These are phyloP conservation scores for Dinochytrium kinnereticum DNA, from an alignment of 371 early-diverging fungal species.

Conservation along the genomic window DNA sequence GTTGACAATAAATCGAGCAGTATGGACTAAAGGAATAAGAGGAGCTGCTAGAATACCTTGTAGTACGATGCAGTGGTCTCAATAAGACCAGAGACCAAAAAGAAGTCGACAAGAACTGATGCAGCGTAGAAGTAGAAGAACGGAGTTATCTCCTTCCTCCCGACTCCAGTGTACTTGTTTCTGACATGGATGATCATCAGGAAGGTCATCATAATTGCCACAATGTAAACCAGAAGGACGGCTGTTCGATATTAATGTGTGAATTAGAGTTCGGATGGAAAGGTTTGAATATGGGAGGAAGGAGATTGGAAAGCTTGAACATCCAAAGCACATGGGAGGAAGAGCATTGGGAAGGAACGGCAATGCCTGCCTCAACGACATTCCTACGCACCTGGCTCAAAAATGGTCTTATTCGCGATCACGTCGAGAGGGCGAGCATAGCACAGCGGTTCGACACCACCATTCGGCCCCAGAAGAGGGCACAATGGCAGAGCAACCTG, in stretches of 20 bases:
- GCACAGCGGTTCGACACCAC: constrained; percentile 88
- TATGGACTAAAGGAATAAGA: too few relatives aligned
- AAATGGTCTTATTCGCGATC: constrained; percentile 72
- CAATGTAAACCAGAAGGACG: constrained; percentile 79
- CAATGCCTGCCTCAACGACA: neutral
- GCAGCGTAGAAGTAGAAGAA: constrained; percentile 95
- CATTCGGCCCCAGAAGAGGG: constrained; percentile 72
- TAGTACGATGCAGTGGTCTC: constrained; percentile 78
- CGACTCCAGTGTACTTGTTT: constrained; percentile 96
- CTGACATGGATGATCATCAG: constrained; percentile 97
- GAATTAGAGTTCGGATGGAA: too few relatives aligned
- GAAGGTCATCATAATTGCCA: constrained; percentile 91
- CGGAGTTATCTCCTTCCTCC: constrained; percentile 95
- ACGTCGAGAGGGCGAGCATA: constrained; percentile 91
- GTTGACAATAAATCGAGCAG: constrained; percentile 13
- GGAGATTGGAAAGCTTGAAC: too few relatives aligned
- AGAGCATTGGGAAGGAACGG: neutral
- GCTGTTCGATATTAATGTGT: too few relatives aligned
- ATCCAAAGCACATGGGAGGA: too few relatives aligned
- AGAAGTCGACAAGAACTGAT: constrained; percentile 81
- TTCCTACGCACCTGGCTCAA: constrained; percentile 79
- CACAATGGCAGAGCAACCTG: constrained; percentile 85
- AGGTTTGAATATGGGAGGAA: constrained; percentile 67
- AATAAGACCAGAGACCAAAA: constrained; percentile 87
- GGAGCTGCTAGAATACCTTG: too few relatives aligned